Evolutionary conservation across 2,329 filamentous ascomycete genomes (phyloP).

Genomic region (Alternaria sp.): DNA sequence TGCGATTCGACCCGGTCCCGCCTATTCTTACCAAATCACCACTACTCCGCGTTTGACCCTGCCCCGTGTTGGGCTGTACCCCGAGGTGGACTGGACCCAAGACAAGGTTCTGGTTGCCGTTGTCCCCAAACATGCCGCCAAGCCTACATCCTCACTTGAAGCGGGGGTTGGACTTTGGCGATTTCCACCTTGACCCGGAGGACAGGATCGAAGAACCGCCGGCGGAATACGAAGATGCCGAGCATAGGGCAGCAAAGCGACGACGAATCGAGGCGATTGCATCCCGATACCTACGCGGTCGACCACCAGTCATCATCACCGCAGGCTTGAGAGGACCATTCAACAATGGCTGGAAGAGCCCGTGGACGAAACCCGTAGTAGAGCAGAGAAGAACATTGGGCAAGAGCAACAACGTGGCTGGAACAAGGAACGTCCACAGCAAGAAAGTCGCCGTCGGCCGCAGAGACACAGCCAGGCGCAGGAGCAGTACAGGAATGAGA

Average conservation of each 20-base stretch:
- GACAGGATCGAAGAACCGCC: constrained; percentile 60
- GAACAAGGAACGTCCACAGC: not conserved
- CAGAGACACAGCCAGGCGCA: not conserved
- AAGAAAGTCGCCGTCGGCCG: constrained; percentile 2
- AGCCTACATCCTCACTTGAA: constrained; percentile 37
- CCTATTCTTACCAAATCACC: constrained; percentile 13
- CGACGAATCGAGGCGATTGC: constrained; percentile 68
- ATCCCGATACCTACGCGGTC: constrained; percentile 65
- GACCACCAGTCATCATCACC: constrained; percentile 66
- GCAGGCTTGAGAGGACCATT: constrained; percentile 71
- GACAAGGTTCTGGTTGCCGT: not conserved
- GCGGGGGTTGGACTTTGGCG: constrained; percentile 37
- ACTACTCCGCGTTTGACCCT: not conserved
- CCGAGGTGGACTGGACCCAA: not conserved
- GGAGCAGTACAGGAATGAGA: not conserved
- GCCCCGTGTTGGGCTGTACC: not conserved
- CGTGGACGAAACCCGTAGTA: constrained; percentile 37
- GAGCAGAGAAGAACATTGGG: not conserved
- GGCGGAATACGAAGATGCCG: constrained; percentile 64
- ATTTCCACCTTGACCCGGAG: constrained; percentile 28
- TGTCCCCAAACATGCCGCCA: constrained; percentile 26
- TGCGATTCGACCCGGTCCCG: constrained; percentile 18
- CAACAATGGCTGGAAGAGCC: constrained; percentile 50
- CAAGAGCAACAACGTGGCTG: not conserved
- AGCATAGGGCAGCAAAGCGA: constrained; percentile 61